Conservation (phyloP, 1,284 basidiomycete species). For the Ustilago nuda region DNA sequence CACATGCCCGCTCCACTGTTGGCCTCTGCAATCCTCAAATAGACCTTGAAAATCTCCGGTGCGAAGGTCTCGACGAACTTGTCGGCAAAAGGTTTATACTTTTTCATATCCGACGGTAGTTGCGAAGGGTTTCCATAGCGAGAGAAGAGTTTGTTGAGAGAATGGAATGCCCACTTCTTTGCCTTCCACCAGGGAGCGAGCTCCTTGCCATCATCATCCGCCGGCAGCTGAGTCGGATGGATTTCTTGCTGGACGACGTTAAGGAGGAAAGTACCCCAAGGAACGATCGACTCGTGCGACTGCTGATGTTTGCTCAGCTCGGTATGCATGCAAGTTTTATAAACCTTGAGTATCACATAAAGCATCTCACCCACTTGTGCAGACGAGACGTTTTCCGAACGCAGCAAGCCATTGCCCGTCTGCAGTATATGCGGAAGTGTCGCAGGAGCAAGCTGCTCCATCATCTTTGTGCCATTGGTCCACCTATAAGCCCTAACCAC, state of each 20-base stretch:
- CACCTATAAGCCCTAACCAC: constrained; percentile 64
- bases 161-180: constrained; percentile 69
- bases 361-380: constrained; percentile 63
- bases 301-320: constrained; percentile 65
- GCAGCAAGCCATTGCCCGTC: constrained; percentile 55
- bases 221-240: constrained; percentile 48
- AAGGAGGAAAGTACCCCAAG: constrained; percentile 67
- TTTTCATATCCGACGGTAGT: constrained; percentile 59
- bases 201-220: constrained; percentile 54
- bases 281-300: constrained; percentile 63
- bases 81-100: constrained; percentile 68
- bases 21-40: constrained; percentile 60
- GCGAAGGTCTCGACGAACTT: constrained; percentile 65
- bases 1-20: constrained; percentile 51
- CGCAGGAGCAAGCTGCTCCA: constrained; percentile 58
- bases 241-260: constrained; percentile 62
- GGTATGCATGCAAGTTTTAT: constrained; percentile 65
- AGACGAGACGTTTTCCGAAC: constrained; percentile 52
- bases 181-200: constrained; percentile 66
- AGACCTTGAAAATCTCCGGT: constrained; percentile 68
- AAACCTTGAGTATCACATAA: constrained; percentile 65
- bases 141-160: constrained; percentile 67
- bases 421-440: constrained; percentile 63
- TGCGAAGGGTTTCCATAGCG: constrained; percentile 68
- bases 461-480: constrained; percentile 58